phyloP scores from a whole-genome alignment of 306 rosid genomes.

The Citrullus amarus region DNA sequence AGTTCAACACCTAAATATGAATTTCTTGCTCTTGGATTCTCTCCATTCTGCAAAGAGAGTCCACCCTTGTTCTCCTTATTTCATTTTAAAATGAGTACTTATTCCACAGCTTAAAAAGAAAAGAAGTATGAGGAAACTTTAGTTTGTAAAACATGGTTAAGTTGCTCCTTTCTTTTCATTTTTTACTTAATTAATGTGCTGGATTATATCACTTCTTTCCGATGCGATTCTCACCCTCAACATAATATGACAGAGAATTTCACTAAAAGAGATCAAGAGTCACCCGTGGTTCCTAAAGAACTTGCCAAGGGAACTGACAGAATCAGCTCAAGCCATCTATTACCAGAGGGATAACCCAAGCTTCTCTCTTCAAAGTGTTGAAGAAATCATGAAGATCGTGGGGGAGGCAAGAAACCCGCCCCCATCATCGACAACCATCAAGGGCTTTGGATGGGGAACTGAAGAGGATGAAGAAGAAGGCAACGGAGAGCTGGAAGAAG shows the following conservation, averaged over 20 bases:
- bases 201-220: neutral
- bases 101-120: neutral
- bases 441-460: conserved; percentile 21
- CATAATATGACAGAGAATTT: conserved; percentile 37
- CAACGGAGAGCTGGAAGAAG: conserved; percentile 22
- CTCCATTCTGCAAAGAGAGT: neutral
- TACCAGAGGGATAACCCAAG: conserved; percentile 56
- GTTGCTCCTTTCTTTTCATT: neutral
- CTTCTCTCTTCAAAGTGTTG: conserved; percentile 50
- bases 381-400: conserved; percentile 63
- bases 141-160: neutral
- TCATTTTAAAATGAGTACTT: neutral
- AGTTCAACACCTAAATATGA: neutral
- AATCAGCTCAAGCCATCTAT: conserved; percentile 49
- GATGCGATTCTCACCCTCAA: neutral
- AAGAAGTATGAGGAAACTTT: neutral
- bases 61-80: neutral
- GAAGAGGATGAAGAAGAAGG: too few relatives aligned
- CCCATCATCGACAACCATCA: conserved; percentile 38
- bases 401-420: conserved; percentile 69
- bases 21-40: neutral
- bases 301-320: conserved; percentile 71
- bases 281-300: conserved; percentile 86
- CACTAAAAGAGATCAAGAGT: conserved; percentile 58
- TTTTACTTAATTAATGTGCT: neutral